Base-by-base conservation (phyloP, 768 basidiomycete species). In the Mycena kentingensis region DNA sequence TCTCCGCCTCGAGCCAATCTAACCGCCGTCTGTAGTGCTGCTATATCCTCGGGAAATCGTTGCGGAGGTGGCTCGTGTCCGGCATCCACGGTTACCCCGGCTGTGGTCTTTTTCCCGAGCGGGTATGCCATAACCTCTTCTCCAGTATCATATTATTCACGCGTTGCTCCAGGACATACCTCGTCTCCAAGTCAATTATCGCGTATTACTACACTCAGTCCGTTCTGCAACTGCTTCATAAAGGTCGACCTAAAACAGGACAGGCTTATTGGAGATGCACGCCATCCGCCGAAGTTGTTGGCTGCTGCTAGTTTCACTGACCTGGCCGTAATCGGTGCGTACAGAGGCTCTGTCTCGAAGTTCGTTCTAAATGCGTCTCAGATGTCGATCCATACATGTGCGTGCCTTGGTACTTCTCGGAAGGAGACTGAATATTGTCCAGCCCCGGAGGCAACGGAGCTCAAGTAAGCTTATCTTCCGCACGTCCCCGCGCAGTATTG, bases 131-230 rank as follows among this genome's bases (percentile, higher is more conserved):
- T 22, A 36, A n/a, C 34, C 45, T n/a, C 25, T 22, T 36, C 3
- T 44, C 29, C 27, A 32, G 8, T 8, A 32, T 16, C 16, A 32
- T 32, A 8, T 16, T 8, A 32, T 16, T 32, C 31, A 32, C 31
- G 31, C 8, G 8, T 11, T 34, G 32, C 31, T 29, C n/a, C 60
- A 88, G 87, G 32, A 81, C 79, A 26, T 92, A 91, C 62, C 69
- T 85, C 6, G 77, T 91, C 32, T 83, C 86, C 7, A 63, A 77
- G 3, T 76, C 88, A 4, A 84, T 91, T 59, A 70, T 88, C 27
- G 74, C 84, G 0, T 83, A 83, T 61, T 92, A 91, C 63, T 89
- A 89, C 65, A 89, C 87, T 5, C 83, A 88, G 57, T 51, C 6
- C 38, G 47, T 37, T 2, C 13, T 11, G 16, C 13, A 31, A 18